Evolutionary conservation across 2,329 filamentous ascomycete genomes (phyloP), one percentile per base, ranked within the genome.

Genomic region (Pseudogymnoascus sp.): DNA sequence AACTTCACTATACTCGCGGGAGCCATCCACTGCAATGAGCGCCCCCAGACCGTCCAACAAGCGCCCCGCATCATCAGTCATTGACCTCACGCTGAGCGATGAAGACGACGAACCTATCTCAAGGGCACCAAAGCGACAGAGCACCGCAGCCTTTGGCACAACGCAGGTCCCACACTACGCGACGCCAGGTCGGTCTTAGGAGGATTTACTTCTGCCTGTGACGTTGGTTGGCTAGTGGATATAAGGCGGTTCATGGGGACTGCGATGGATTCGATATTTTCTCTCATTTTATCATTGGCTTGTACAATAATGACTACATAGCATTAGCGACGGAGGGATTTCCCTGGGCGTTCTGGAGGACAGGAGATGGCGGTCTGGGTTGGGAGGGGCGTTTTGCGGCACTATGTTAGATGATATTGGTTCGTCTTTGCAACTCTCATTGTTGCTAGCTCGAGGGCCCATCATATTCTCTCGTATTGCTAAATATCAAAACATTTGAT

Each of bases 11-110:
- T 40, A 37, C 34, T 62, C 40, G 61, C 66, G 65, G 28, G 76
- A 78, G 64, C 68, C 74, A 60, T 77, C 77, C 12, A 72, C 73
- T 3, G 73, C 76, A 60, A 77, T 77, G 14, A 71, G 69, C 37
- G 31, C 63, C 21, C 38, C 59, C 11, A 60, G 59, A 28, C 56
- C 63, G 12, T 62, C 65, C 9, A 49, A 73, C 49, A 84, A 84
- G 68, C 73, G 81, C 63, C 71, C 79, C 12, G 76, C 76, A 31
- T 72, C 77, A 16, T 74, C 77, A 65, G 76, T 84, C n/a, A 83
- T 84, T 65, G 82, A 84, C 67, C 72, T 84, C 42, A 84, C 81
- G 3, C 75, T 77, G 12, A 83, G 79, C 67, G 80, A 80, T 59
- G 79, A 83, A 61, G 79, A 83, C 43, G 77, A 79, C 40, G 75